Conservation (phyloP, 768 basidiomycete species). For the Hypholoma fasciculare region DNA sequence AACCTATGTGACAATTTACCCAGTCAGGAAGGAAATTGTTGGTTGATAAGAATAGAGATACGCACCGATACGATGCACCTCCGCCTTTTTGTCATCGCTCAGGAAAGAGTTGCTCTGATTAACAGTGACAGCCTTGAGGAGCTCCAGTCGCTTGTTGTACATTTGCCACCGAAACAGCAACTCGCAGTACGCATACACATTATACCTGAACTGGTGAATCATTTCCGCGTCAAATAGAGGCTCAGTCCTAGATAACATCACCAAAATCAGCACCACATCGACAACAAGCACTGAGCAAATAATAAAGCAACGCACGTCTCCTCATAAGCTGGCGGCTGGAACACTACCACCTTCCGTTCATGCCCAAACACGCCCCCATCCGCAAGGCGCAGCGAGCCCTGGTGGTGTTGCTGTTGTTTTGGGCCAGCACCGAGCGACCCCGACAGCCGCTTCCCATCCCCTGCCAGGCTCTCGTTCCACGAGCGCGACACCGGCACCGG, state of each 20-base stretch:
- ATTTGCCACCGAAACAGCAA: conserved; percentile 74
- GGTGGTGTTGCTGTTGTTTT: conserved; percentile 26
- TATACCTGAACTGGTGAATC: conserved; percentile 44
- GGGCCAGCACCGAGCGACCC: conserved; percentile 43
- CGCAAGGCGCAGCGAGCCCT: conserved; percentile 42
- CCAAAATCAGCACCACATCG: neutral
- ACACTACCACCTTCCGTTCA: conserved; percentile 32
- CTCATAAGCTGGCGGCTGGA: conserved; percentile 28
- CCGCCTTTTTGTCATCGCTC: conserved; percentile 13
- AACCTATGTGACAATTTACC: conserved; percentile 28
- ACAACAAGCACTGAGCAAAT: neutral
- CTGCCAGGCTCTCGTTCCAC: conserved; percentile 47
- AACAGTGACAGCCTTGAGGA: conserved; percentile 58
- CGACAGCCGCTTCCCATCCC: conserved; percentile 33
- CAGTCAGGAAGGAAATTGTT: neutral
- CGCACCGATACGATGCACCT: conserved; percentile 36
- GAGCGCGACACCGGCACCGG: conserved; percentile 47
- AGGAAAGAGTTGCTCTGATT: conserved; percentile 26
- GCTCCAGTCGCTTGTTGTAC: conserved; percentile 67
- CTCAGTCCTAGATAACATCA: conserved; percentile 17
- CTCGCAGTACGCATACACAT: conserved; percentile 75
- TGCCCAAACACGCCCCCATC: conserved; percentile 22
- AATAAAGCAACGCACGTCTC: conserved; percentile 21
- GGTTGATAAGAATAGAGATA: neutral
- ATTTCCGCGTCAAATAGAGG: conserved; percentile 36